Percentiles rank a stretch among this genome's conserved stretches.
Evolutionary conservation across 2,329 filamentous ascomycete genomes (phyloP).

Genomic region (Ophiostoma sp.): DNA sequence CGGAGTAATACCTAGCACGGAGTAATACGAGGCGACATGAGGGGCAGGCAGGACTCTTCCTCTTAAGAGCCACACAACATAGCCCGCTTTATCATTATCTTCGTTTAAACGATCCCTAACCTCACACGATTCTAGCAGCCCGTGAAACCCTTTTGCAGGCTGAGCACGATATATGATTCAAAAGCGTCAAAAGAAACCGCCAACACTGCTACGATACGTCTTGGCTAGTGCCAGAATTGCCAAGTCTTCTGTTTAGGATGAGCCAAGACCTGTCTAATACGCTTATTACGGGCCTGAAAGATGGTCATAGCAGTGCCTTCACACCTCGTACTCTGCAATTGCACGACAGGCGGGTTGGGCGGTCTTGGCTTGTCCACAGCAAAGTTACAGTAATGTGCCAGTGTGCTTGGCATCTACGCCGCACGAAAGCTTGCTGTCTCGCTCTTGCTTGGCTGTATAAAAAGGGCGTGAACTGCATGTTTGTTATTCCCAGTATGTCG

Average conservation of each 20-base stretch:
- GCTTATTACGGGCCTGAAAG: background rate
- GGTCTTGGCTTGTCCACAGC: constrained; percentile 7
- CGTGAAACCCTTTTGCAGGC: background rate
- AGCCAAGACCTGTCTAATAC: background rate
- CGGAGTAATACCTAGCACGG: background rate
- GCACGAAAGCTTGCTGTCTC: background rate
- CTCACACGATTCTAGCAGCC: background rate
- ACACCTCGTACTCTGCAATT: background rate
- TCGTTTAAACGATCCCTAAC: background rate
- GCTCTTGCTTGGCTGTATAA: background rate
- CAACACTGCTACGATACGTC: constrained; percentile 3
- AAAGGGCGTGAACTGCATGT: background rate
- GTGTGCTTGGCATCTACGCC: background rate
- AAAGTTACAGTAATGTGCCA: constrained; percentile 3
- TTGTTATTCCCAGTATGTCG: no score
- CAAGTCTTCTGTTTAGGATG: background rate
- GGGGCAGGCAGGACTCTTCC: background rate
- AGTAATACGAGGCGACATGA: background rate
- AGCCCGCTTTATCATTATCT: background rate
- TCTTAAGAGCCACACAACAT: background rate
- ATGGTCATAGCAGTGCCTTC: background rate
- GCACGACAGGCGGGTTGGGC: background rate
- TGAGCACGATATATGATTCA: background rate
- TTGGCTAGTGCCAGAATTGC: background rate
- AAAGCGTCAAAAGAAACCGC: constrained; percentile 4